Evolutionary conservation across 106 monocot species (phyloP), one percentile per base, ranked within the genome.

Genomic region (Dactylorhiza incarnata): DNA sequence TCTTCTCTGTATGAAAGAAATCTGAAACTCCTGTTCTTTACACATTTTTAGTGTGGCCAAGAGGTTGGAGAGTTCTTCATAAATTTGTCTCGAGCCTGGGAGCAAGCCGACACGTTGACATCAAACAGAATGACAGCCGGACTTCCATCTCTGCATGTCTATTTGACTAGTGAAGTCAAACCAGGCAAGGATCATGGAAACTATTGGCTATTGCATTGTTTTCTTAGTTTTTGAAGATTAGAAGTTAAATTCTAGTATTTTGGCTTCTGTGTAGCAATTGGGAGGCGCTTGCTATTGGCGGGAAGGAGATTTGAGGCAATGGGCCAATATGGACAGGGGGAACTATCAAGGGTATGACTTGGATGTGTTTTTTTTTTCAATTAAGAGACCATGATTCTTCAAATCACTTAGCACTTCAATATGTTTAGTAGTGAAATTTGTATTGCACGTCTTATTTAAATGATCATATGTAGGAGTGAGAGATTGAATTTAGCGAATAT

Each of bases 241-340:
- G 29, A 29, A 29, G 29, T 69, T 69, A 7, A 17, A 29, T 1
- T 5, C 20, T 20, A 58, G 7, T 69, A 66, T 15, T 37, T 70
- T 49, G 29, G 10, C 6, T 63, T 79, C 68, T 25, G 43, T 81
- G 69, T 80, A 91, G 90, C 90, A 79, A 79, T 91, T 76, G 90
- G 90, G 67, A 85, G 78, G 73, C 90, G 90, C 48, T 55, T 91
- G 75, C 49, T 88, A 67, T 85, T 83, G 15, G 85, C 87, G 20
- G 90, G 90, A 26, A 75, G 90, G 68, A 81, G 90, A 82, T 91
- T 91, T 77, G 66, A 83, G 74, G 68, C 87, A 6, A 91, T 87
- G 90, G 90, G 90, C 44, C 81, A 81, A 50, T 91, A 85, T 81
- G 90, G 85, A 72, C 68, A 91, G 71, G 90, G 90, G 76, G 90